Evolutionary conservation across 108 stramenopile genomes (phyloP), one percentile per base, ranked within the genome.

Genomic region (Cyclotella baltica): DNA sequence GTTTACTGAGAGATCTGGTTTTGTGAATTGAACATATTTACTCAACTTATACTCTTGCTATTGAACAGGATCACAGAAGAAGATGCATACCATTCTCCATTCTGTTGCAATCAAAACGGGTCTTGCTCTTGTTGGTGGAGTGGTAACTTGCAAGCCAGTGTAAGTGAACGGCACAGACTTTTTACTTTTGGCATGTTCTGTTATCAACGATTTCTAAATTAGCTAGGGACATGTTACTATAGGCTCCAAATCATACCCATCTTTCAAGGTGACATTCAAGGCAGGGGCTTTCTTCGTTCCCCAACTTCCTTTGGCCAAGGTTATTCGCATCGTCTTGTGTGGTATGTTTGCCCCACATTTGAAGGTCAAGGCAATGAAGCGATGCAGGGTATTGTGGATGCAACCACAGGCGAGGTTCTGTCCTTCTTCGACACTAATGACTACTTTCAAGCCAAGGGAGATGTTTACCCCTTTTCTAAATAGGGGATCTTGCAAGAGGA

Each of bases 321-420:
- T 27, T 72, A 72, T 46, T 30, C 38, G 10, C 48, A 64, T 40
- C 18, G 9, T 4, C 36, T 74, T 4, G 36, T 62, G 3, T 74
- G 73, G 73, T 52, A 33, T 28, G 63, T 74, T n/a, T 74, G 73
- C 25, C 73, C 73, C 35, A 74, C 35, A 33, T 74, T 74, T 55
- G 73, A 64, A 19, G 73, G 73, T 8, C 73, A 74, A 53, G 40
- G 0, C 36, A 33, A 33, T 0, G 67, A 67, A 67, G 52, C 18
- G 52, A 64, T 67, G 56, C 28, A 75, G 25, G 64, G 56, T 33
- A 34, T 50, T 33, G 65, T 75, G 19, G 57, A 75, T 59, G 75
- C 75, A n/a, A 31, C n/a, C 13, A 58, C 66, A 2, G 30, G 56
- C 22, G 29, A 59, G 31, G 28, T 75, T 51, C 52, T 35, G 6